These are phyloP conservation scores for Tylopilus vinaceipallidus DNA, from an alignment of 768 basidiomycete species.

Conservation along the genomic window DNA sequence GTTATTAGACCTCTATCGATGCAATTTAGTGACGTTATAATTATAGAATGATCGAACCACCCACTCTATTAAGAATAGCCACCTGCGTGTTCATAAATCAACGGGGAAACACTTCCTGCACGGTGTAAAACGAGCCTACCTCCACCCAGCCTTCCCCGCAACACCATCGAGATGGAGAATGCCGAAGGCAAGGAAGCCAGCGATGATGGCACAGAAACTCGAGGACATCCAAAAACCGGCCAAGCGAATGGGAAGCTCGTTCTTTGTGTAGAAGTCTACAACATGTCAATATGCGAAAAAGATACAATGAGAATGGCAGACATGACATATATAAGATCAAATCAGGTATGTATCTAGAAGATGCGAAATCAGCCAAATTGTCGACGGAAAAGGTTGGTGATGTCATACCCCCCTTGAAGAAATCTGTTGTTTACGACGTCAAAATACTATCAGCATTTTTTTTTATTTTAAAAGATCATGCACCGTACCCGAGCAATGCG, in stretches of 20 bases:
- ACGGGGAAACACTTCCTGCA: conserved; percentile 19
- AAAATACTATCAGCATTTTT: not conserved
- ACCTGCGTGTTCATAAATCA: too few species aligned
- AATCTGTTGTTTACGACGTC: conserved; percentile 23
- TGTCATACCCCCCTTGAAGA: conserved; percentile 46
- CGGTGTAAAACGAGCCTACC: too few species aligned
- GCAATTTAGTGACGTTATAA: not conserved
- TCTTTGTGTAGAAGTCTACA: conserved; percentile 52
- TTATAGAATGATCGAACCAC: not conserved
- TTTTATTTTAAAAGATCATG: conserved; percentile 19
- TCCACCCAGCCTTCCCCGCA: too few species aligned
- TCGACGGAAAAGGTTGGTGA: not conserved
- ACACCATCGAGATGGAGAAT: too few species aligned
- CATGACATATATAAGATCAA: conserved; percentile 61
- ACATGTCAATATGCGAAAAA: not conserved
- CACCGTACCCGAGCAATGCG: too few species aligned
- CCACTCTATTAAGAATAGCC: conserved; percentile 36
- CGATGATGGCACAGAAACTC: conserved; percentile 51
- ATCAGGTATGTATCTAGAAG: conserved; percentile 52
- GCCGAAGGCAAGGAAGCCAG: too few species aligned
- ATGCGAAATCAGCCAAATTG: not conserved
- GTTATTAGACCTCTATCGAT: conserved; percentile 36
- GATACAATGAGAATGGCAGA: conserved; percentile 23
- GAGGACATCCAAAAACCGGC: conserved; percentile 66
- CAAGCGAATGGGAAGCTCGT: too few species aligned